phyloP scores from a whole-genome alignment of 208 protist species.

The Wallacemonas sp. region DNA sequence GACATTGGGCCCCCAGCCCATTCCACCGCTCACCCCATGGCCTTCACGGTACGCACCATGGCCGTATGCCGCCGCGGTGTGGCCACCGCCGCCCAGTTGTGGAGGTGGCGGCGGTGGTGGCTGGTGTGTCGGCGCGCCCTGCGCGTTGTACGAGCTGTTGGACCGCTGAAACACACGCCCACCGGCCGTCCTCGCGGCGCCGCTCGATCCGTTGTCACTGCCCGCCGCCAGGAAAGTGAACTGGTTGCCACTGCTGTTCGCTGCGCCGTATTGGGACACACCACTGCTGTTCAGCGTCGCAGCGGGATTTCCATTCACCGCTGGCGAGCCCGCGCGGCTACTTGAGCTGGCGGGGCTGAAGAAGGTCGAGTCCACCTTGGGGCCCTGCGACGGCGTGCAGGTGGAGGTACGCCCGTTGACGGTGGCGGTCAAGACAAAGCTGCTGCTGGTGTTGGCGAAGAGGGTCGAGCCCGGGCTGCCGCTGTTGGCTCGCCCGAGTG shows the following conservation, averaged over 20 bases:
- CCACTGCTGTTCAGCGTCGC: background rate
- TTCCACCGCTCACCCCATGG: background rate
- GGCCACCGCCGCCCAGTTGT: too few species aligned
- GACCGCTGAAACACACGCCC: conserved; percentile 1
- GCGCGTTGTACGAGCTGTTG: background rate
- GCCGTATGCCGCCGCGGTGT: too few species aligned
- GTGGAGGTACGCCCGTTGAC: conserved; percentile 23
- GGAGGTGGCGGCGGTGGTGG: too few species aligned
- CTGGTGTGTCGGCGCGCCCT: background rate
- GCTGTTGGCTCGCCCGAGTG: background rate
- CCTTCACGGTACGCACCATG: too few species aligned
- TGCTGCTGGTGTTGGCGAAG: conserved; percentile 27
- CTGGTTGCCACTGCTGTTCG: background rate
- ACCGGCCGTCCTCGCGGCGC: background rate
- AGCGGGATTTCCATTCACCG: background rate
- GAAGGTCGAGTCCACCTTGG: conserved; percentile 24
- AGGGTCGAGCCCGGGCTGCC: conserved; percentile 24
- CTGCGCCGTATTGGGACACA: background rate
- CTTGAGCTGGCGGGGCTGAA: conserved; percentile 14
- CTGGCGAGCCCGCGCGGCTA: conserved; percentile 1
- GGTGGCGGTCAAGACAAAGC: conserved; percentile 21
- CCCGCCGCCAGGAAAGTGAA: background rate
- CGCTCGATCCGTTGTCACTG: background rate
- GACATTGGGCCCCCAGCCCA: background rate
- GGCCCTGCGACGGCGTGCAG: conserved; percentile 31